Evolutionary conservation across 768 basidiomycete species (phyloP), one percentile per base, ranked within the genome.

Genomic region (Pisolithus sp.): DNA sequence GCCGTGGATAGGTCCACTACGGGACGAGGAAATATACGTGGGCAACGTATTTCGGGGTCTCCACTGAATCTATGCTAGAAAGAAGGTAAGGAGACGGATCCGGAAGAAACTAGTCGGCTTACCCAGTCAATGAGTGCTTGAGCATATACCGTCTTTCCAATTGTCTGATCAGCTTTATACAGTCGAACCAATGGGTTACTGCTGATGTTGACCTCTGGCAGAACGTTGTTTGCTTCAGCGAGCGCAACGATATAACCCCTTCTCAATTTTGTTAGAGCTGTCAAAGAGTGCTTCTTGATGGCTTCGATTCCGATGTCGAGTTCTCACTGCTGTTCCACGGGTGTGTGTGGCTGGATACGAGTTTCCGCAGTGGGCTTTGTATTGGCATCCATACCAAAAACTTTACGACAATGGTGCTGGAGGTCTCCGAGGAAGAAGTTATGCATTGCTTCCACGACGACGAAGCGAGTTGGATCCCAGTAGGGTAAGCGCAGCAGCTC

Each of bases 391-490:
- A 64, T 57, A 15, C 51, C 50, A 47, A 42, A 62, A 12, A 70
- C 47, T 3, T 58, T 53, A 58, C 45, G 1, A 57, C 59, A 42
- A 4, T 42, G 41, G 21, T 42, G 41, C 10, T 42, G 18, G 12
- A 42, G 21, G 21, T 42, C 21, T 12, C 53, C 21, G 17, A 73
- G 59, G 47, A 66, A 62, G 2, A 73, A 53, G n/a, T 64, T 62
- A 37, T 75, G 73, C 71, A 75, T 75, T 1, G 62, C 50, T 39
- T 76, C 71, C n/a, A 72, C 57, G 0, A 68, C 60, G 1, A 61
- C 41, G 34, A 61, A 67, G 1, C 20, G 41, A 5, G 61, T 62
- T 7, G 63, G 63, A 37, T 72, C 56, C 62, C 67, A 73, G 56
- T 74, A 73, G 0, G 68, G 66, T 6, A 75, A 60, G 5, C 54